Base-by-base conservation (phyloP, 2,329 filamentous ascomycete genomes). In the Orbilia blumenaviensis region DNA sequence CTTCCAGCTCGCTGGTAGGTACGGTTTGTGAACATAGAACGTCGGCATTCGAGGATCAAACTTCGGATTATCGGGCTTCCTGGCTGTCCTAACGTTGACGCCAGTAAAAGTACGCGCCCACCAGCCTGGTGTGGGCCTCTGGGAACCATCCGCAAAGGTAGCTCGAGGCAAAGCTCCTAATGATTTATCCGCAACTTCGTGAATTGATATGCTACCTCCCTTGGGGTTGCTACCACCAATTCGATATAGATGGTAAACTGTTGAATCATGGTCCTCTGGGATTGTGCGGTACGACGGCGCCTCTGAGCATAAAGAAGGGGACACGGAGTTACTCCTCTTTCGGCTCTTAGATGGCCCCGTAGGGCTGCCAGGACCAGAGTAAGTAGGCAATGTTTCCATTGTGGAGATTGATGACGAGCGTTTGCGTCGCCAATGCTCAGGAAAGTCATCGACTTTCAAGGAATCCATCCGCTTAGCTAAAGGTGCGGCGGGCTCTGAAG, bases 251-350 rank as follows among this genome's bases (percentile, higher is more conserved):
- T 77, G 73, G 29, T 77, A 77, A 9, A 48, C 64, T 4, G 73
- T 77, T 25, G 72, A 69, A 27, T 77, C 66, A 14, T 77, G 61
- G 34, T 67, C 54, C 6, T 63, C 61, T 48, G 73, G 66, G n/a
- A 71, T 72, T n/a, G 67, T 72, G 52, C 73, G 73, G 18, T 77
- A 77, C 3, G 73, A 71, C 32, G 73, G 73, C 5, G 67, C 73
- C 41, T 71, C 58, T 12, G 73, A 77, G 23, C 23, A 21, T 8
- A 77, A n/a, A 21, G 73, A 77, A 32, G 66, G 73, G 10, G 73
- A 36, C 18, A 46, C 41, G 18, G 73, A 77, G 50, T 76, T 76
- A 42, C 72, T 76, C 58, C 72, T 64, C 23, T 64, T 58, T 9
- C 38, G 54, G 29, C n/a, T 23, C 5, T 38, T 12, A 29, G 42